Evolutionary conservation across 768 basidiomycete genomes (phyloP), one percentile per base, ranked within the genome.

Genomic region (Tylopilus rubrobrunneus): DNA sequence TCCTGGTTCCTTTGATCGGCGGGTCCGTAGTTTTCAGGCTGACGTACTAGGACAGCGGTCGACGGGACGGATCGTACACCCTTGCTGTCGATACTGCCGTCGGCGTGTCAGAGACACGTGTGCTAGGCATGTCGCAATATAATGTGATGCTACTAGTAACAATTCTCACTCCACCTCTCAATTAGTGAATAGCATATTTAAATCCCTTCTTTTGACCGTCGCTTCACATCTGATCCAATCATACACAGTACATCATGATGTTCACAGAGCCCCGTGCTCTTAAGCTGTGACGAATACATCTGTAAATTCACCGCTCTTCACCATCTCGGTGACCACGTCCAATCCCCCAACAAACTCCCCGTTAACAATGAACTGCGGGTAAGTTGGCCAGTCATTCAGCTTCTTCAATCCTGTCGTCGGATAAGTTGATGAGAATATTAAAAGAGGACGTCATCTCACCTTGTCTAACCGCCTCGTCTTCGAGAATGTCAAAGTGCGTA

Each of bases 331-430:
- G 23, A 95, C 81, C 48, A 98, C 86, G 67, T 99, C 96, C 48
- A 98, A 72, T 5, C 96, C 96, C n/a, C 96, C 96, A 15, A 97
- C 85, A 17, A 99, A 78, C 68, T 98, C 92, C 6, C 97, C 95
- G 3, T 90, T 83, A 48, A 93, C 76, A 58, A 94, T 87, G 21
- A 96, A 75, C 66, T 92, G 90, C 4, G 90, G 89, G 74, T 81
- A 92, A 4, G 89, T 96, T 0, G 92, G 92, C 92, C 92, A 95
- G 56, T 93, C 80, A 64, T 95, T 95, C 56, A 92, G 65, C 56
- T 76, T 80, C 72, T 86, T 86, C 49, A 86, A 78, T 65, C 81
- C 92, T 83, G 57, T 31, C 48, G 17, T 29, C n/a, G 4, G 10
- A 40, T 62, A 43, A 64, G 58, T 31, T 23, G 8, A 23, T 25